Evolutionary conservation across 2,329 filamentous ascomycete genomes (phyloP), one percentile per base, ranked within the genome.

Genomic region (Blumeriella jaapii): DNA sequence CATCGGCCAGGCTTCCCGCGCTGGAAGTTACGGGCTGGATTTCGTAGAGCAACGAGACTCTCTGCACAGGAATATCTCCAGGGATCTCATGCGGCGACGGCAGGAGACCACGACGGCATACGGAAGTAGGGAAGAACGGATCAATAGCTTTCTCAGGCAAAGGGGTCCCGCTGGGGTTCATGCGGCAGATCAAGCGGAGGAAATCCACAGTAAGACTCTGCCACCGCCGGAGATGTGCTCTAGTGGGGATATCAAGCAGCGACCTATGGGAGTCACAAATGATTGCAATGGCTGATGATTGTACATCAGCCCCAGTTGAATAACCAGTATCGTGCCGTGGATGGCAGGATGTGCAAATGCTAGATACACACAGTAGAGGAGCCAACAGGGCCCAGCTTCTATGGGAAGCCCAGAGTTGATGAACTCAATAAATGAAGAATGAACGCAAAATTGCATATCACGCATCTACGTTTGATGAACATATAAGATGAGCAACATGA

Each of bases 91-190:
- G 53, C 63, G 59, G 33, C 64, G 64, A 39, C 66, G 69, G 45
- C 63, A 69, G 51, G 58, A 67, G 48, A 63, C 72, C 36, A 62
- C 67, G 41, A 64, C 67, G 32, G 60, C 68, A 23, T 55, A 69
- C 57, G 51, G 61, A 54, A 62, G 60, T 50, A 65, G 71, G 35
- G 69, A 82, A 42, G 74, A 77, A 51, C 68, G 85, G 34, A 78
- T 96, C 24, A 71, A 84, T 47, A 74, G 63, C 36, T 96, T 96
- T 52, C 47, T 96, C 39, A 73, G 74, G 50, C 74, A 82, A 40
- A 68, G 84, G 45, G 81, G 91, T 18, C 48, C 47, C 2, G 19
- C 34, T n/a, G 49, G 47, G 24, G 41, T 44, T 39, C 38, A 34
- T 5, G 5, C 42, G n/a, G 41, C 37, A 3, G 44, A 50, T 36